Evolutionary conservation across 805 yeast genomes (phyloP).

Genomic region (Saturnispora quitensis): DNA sequence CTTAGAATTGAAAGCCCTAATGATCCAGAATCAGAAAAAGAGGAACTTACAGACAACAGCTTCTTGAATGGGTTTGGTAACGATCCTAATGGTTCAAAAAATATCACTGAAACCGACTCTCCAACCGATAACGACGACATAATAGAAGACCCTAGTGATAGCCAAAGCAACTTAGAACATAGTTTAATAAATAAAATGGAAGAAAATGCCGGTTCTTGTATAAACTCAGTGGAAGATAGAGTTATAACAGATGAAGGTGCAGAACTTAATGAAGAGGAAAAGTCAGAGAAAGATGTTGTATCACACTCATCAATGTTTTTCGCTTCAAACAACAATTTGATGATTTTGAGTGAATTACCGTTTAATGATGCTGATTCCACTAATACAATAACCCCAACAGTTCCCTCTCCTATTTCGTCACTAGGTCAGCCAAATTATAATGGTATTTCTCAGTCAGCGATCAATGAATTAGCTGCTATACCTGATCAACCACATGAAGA

Average conservation of each 20-base stretch:
- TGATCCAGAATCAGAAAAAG: not conserved
- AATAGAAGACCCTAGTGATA: not conserved
- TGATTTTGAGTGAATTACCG: slow-evolving; percentile 20
- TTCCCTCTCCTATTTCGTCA: slow-evolving; percentile 26
- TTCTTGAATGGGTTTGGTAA: not conserved
- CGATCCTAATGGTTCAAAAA: not conserved
- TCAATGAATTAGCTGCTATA: slow-evolving; percentile 71
- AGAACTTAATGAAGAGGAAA: not conserved
- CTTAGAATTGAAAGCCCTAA: slow-evolving; percentile 28
- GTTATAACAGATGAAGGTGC: not conserved
- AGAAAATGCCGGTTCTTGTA: not conserved
- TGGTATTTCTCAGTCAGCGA: slow-evolving; percentile 46
- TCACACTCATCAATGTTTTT: not conserved
- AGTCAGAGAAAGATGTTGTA: not conserved
- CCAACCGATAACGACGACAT: not conserved
- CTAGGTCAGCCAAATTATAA: slow-evolving; percentile 31
- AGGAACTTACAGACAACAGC: not conserved
- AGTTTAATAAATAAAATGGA: not conserved
- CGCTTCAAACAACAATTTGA: not conserved
- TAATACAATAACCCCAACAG: slow-evolving; percentile 21
- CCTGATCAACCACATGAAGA: slow-evolving; percentile 67
- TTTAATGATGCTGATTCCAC: slow-evolving; percentile 14
- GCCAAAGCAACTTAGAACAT: not conserved
- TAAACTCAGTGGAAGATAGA: not conserved
- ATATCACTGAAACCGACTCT: too few relatives aligned